Conservation (phyloP, 129 eudicot species). For the Flaveria brownii region DNA sequence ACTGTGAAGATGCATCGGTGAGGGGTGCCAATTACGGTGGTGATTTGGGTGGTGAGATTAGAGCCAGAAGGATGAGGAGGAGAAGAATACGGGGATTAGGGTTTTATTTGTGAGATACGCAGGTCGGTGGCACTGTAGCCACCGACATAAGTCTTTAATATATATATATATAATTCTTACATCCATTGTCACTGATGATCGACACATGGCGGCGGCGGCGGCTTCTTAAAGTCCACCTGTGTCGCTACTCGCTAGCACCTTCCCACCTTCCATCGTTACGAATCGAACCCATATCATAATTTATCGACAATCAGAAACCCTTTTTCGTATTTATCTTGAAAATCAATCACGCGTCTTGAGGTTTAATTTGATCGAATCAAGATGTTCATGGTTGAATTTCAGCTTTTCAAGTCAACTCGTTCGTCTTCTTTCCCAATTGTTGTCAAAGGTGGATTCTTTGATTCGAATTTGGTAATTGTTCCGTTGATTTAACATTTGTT, state of each 20-base stretch:
- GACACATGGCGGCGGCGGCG: constrained; percentile 34
- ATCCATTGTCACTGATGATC: constrained; percentile 15
- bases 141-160: no score
- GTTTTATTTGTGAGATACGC: no score
- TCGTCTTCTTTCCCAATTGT: constrained; percentile 22
- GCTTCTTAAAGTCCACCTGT: constrained; percentile 24
- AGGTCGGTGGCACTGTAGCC: no score
- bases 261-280: constrained; percentile 18
- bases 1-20: no score
- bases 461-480: neutral
- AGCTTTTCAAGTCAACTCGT: constrained; percentile 32
- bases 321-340: no score
- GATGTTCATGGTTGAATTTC: neutral
- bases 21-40: no score
- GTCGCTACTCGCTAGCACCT: neutral
- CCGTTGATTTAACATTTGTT: constrained; percentile 9
- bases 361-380: neutral
- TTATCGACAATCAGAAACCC: no score
- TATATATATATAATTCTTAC: no score
- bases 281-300: neutral
- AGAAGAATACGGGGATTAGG: no score
- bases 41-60: no score
- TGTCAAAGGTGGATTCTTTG: constrained; percentile 26
- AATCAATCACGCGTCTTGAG: no score
- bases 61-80: no score